These are phyloP conservation scores for Cystofilobasidium bisporidii DNA, from an alignment of 768 basidiomycete species.

Conservation along the genomic window DNA sequence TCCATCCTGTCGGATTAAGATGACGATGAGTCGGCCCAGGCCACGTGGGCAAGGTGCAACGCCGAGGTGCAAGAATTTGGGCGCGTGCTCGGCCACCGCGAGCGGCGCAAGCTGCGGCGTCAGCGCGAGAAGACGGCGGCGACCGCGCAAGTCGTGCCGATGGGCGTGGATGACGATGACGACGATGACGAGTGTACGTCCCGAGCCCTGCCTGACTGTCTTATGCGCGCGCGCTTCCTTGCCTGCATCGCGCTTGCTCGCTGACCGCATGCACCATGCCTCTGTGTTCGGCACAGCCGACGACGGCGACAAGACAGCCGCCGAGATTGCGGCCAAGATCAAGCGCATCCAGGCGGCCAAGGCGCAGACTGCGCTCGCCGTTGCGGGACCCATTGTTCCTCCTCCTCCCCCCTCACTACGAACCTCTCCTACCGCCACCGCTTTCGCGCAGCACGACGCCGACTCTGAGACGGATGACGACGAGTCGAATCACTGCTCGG, in stretches of 20 bases:
- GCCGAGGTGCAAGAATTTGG: neutral
- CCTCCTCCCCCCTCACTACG: too few relatives aligned
- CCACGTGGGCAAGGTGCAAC: neutral
- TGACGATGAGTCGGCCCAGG: neutral
- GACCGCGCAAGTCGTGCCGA: too few relatives aligned
- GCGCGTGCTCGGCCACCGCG: conserved; percentile 1
- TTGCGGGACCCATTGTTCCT: neutral
- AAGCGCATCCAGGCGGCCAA: neutral
- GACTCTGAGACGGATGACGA: neutral
- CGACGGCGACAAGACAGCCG: neutral
- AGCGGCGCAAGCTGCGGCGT: neutral
- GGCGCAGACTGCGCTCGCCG: neutral
- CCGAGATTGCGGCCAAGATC: neutral
- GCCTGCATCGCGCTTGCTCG: neutral
- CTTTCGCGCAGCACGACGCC: too few relatives aligned
- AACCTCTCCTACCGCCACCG: neutral
- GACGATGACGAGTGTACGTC: too few relatives aligned
- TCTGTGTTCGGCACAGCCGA: too few relatives aligned
- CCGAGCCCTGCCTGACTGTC: neutral
- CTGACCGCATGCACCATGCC: too few relatives aligned
- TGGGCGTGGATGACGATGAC: too few relatives aligned
- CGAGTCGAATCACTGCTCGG: neutral
- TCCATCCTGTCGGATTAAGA: neutral
- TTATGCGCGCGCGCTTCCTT: too few relatives aligned
- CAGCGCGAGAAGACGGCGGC: too few relatives aligned